Percentiles rank a stretch among this genome's conserved stretches.
These are phyloP conservation scores for Daldinia grandis DNA, from an alignment of 495 filamentous ascomycete species.

Conservation along the genomic window DNA sequence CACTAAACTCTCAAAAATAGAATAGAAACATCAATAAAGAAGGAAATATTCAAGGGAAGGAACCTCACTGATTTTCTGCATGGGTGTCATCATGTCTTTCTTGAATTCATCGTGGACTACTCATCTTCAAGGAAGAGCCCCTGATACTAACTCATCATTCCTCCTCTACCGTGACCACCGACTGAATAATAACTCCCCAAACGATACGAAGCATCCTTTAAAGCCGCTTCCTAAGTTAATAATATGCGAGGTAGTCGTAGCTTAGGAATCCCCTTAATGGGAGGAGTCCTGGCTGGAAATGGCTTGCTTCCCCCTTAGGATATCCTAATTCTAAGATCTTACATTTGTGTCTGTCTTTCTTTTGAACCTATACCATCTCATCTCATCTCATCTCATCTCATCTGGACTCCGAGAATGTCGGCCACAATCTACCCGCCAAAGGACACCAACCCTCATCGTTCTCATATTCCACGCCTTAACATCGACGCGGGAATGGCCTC, in stretches of 20 bases:
- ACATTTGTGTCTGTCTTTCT: not conserved
- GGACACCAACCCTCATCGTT: conserved; percentile 17
- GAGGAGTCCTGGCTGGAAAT: conserved; percentile 14
- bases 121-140: not conserved
- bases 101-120: not conserved
- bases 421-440: conserved; percentile 31
- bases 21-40: not conserved
- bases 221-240: conserved; percentile 14
- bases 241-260: not conserved
- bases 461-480: conserved; percentile 24
- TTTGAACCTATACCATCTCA: conserved; percentile 8
- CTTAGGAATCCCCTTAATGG: not conserved
- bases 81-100: not conserved
- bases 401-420: conserved; percentile 29
- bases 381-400: conserved; percentile 5
- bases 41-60: not conserved
- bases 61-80: not conserved
- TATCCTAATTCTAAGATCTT: conserved; percentile 2
- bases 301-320: conserved; percentile 2
- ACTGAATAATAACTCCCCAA: not conserved
- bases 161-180: not conserved
- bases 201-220: not conserved
- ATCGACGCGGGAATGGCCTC: conserved; percentile 32
- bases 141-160: not conserved
- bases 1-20: no score